Conservation (phyloP, 257 asterid species). For the Primulina huaijiensis region DNA sequence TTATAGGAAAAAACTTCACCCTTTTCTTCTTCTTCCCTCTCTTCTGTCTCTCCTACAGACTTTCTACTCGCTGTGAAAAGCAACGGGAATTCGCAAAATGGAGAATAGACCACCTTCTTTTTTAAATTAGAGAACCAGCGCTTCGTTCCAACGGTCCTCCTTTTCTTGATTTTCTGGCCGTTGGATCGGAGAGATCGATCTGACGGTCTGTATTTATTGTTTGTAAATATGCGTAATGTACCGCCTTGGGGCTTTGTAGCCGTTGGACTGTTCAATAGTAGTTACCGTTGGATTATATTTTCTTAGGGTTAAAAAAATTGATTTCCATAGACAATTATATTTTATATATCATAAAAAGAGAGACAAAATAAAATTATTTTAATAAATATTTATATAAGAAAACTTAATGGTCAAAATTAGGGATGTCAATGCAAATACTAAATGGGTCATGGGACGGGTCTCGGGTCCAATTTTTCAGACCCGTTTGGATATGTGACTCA, state of each 20-base stretch:
- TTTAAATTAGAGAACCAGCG: not conserved
- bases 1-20: not conserved
- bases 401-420: too few relatives aligned
- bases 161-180: not conserved
- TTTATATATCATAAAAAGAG: too few relatives aligned
- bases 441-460: too few relatives aligned
- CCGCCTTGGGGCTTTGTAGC: not conserved
- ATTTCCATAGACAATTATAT: not conserved
- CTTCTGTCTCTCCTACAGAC: not conserved
- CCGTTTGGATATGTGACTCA: too few relatives aligned
- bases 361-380: too few relatives aligned
- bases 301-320: not conserved
- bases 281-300: not conserved
- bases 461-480: too few relatives aligned
- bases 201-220: not conserved
- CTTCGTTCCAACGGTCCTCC: not conserved
- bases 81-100: not conserved
- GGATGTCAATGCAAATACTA: too few relatives aligned
- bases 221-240: not conserved
- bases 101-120: not conserved
- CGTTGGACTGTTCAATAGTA: not conserved
- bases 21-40: not conserved
- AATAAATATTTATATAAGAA: too few relatives aligned
- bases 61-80: not conserved
- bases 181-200: not conserved